Evolutionary conservation across 192 early-diverging fungal genomes (phyloP).

Genomic region (Helicostylum pulchrum): DNA sequence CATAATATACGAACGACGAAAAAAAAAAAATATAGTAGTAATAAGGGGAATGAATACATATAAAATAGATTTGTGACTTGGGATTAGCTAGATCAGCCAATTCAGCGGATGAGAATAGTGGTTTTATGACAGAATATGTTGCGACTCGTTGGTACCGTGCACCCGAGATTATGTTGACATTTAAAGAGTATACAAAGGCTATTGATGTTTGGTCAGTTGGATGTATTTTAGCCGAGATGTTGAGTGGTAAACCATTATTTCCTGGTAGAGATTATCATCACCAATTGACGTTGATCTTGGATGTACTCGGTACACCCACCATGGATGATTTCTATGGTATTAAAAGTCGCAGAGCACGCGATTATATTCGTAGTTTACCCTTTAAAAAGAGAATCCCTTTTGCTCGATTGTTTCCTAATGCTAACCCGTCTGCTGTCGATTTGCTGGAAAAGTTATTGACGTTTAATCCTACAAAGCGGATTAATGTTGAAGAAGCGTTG

Average conservation of each 20-base stretch:
- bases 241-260: slow-evolving; percentile 77
- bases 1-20: neutral
- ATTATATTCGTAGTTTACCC: slow-evolving; percentile 87
- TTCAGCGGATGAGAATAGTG: slow-evolving; percentile 74
- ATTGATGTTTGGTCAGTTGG: slow-evolving; percentile 94
- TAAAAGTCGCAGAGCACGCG: slow-evolving; percentile 75
- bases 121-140: slow-evolving; percentile 96
- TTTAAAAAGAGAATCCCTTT: slow-evolving; percentile 84
- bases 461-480: slow-evolving; percentile 87
- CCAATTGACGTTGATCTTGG: slow-evolving; percentile 93
- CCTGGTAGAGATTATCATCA: slow-evolving; percentile 91
- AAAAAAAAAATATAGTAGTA: neutral
- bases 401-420: slow-evolving; percentile 79
- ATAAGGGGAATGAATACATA: too few species aligned
- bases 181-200: slow-evolving; percentile 98
- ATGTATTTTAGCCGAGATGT: slow-evolving; percentile 84
- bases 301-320: slow-evolving; percentile 95
- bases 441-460: slow-evolving; percentile 89
- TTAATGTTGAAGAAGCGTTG: slow-evolving; percentile 92
- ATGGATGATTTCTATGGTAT: slow-evolving; percentile 82
- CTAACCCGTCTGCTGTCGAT: slow-evolving; percentile 81
- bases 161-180: slow-evolving; percentile 95
- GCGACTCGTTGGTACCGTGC: slow-evolving; percentile 94
- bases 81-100: slow-evolving; percentile 92
- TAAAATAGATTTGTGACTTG: slow-evolving; percentile 91